These are phyloP conservation scores for Populus nigra DNA, from an alignment of 345 rosid genomes.

Conservation along the genomic window DNA sequence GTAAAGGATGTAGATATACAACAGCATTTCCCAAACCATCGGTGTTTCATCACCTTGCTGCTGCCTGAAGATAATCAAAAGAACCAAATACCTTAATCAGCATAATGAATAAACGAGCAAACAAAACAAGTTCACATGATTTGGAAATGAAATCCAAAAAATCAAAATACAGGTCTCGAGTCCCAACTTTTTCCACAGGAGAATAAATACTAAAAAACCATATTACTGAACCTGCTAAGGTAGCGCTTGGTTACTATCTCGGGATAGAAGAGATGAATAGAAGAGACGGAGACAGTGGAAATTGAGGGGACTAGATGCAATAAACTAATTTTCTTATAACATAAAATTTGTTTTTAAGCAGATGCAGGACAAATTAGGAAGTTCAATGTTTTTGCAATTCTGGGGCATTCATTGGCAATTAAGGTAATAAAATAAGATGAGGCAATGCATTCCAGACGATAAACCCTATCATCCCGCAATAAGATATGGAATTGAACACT, in stretches of 20 bases:
- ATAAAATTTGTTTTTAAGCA: neutral
- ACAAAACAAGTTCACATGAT: neutral
- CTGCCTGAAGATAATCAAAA: constrained; percentile 49
- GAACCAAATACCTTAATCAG: neutral
- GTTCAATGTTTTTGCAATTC: neutral
- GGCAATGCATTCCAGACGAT: neutral
- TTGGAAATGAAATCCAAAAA: neutral
- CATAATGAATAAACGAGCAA: neutral
- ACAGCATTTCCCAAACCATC: constrained; percentile 98
- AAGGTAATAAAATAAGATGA: neutral
- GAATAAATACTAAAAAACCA: neutral
- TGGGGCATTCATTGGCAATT: neutral
- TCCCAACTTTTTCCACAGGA: neutral
- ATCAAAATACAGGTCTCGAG: neutral
- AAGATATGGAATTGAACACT: neutral
- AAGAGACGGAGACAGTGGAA: neutral
- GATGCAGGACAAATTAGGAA: neutral
- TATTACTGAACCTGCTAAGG: neutral
- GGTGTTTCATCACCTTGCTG: constrained; percentile 98
- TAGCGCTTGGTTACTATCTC: too few species aligned
- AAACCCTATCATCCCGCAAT: neutral
- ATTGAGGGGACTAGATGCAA: neutral
- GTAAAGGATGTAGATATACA: constrained; percentile 87
- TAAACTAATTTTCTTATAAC: neutral
- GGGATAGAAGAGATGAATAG: too few species aligned